phyloP scores from a whole-genome alignment of 805 yeast species.

The Limtongozyma cylindracea region DNA sequence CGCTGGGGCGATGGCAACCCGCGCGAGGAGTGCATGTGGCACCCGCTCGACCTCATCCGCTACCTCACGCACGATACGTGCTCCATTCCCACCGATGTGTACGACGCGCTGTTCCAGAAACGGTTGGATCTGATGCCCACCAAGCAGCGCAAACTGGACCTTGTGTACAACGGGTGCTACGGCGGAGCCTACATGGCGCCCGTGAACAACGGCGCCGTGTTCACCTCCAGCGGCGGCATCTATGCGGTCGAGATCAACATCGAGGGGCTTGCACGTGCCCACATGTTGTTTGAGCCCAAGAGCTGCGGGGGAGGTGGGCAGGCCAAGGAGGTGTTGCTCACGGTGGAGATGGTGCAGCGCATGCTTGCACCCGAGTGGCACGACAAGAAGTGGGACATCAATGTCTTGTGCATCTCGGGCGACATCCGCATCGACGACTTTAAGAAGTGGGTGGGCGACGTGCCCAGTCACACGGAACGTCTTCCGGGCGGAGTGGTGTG shows the following conservation, averaged over 20 bases:
- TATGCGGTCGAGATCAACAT: conserved; percentile 48
- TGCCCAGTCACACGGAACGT: conserved; percentile 10
- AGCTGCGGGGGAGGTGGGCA: conserved; percentile 35
- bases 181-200: too few relatives aligned
- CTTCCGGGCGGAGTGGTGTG: conserved; percentile 7
- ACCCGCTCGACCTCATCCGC: conserved; percentile 53
- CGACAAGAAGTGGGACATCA: conserved; percentile 16
- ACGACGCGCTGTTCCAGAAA: conserved; percentile 14
- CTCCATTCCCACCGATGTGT: conserved; percentile 35
- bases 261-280: conserved; percentile 28
- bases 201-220: conserved; percentile 4
- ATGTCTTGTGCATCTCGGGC: conserved; percentile 33
- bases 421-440: conserved; percentile 32
- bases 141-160: too few relatives aligned
- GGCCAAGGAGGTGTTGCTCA: conserved; percentile 21
- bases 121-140: conserved; percentile 11
- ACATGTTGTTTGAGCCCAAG: conserved; percentile 32
- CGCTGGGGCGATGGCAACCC: too few relatives aligned
- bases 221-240: conserved; percentile 37
- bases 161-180: too few relatives aligned
- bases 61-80: conserved; percentile 68
- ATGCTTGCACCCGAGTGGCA: conserved; percentile 6
- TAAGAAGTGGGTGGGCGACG: conserved; percentile 3
- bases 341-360: conserved; percentile 7
- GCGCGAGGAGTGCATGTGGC: conserved; percentile 65